Conservation (phyloP, 768 basidiomycete species). For the Lactifluus piperatus region DNA sequence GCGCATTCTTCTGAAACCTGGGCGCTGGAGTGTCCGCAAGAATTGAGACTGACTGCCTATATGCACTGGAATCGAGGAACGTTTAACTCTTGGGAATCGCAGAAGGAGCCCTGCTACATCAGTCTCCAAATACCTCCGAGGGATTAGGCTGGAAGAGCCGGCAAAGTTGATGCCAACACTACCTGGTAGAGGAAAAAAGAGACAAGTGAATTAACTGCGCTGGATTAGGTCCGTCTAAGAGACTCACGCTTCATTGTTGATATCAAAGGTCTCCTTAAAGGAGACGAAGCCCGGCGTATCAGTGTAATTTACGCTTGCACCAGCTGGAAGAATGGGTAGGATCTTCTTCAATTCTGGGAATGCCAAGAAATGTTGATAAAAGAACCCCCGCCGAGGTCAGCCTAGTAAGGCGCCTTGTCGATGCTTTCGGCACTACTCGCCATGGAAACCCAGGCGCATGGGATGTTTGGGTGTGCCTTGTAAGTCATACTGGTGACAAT, state of each 20-base stretch:
- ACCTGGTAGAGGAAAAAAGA: too few species aligned
- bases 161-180: not conserved
- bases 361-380: not conserved
- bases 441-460: not conserved
- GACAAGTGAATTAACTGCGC: not conserved
- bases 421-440: not conserved
- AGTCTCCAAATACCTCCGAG: not conserved
- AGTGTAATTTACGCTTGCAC: not conserved
- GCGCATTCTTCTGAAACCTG: not conserved
- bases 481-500: conserved; percentile 10
- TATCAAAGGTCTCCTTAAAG: not conserved
- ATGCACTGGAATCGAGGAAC: not conserved
- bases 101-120: not conserved
- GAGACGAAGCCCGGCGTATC: not conserved
- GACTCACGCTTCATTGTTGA: not conserved
- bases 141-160: not conserved
- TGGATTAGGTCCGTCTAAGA: not conserved
- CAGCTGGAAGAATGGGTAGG: not conserved
- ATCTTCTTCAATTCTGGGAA: not conserved
- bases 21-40: not conserved
- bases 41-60: not conserved
- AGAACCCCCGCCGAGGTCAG: not conserved
- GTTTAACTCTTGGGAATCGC: not conserved
- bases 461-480: conserved; percentile 14
- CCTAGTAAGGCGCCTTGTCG: not conserved